Conservation (phyloP, 2,329 filamentous ascomycete species). For the Lasiodiplodia sp. region DNA sequence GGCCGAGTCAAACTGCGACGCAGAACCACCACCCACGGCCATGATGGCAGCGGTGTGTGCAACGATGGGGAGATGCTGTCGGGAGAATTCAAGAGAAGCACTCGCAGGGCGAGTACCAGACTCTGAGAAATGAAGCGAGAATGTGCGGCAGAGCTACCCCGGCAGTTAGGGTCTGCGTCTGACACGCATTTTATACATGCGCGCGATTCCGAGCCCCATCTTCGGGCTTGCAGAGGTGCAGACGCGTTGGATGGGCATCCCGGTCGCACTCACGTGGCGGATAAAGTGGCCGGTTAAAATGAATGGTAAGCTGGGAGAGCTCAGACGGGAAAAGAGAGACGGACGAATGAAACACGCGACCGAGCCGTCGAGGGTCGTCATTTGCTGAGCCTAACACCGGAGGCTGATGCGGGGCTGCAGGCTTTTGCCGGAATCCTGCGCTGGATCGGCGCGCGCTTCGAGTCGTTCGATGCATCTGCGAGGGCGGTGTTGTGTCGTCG, state of each 20-base stretch:
- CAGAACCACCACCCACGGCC: slow-evolving; percentile 47
- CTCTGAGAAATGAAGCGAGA: background rate
- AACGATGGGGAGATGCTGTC: background rate
- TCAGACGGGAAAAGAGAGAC: background rate
- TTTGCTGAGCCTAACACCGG: background rate
- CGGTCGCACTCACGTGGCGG: slow-evolving; percentile 12
- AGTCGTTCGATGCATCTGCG: background rate
- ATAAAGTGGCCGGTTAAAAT: slow-evolving; percentile 22
- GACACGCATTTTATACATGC: slow-evolving; percentile 22
- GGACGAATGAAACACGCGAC: slow-evolving; percentile 9
- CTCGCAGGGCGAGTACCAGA: background rate
- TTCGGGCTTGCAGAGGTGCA: slow-evolving; percentile 12
- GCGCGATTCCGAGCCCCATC: slow-evolving; percentile 4
- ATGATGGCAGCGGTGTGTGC: slow-evolving; percentile 35
- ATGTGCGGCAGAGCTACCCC: slow-evolving; percentile 15
- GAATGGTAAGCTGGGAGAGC: background rate
- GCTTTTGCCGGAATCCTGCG: slow-evolving; percentile 26
- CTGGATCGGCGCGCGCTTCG: background rate
- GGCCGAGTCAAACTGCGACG: slow-evolving; percentile 48
- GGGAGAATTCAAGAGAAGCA: background rate
- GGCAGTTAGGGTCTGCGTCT: slow-evolving; percentile 12
- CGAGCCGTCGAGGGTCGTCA: background rate
- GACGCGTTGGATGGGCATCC: background rate
- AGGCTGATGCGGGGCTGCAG: slow-evolving; percentile 19
- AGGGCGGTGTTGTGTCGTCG: background rate